These are phyloP conservation scores for Porpolomopsis calyptriformis DNA, from an alignment of 768 basidiomycete species.

Conservation along the genomic window DNA sequence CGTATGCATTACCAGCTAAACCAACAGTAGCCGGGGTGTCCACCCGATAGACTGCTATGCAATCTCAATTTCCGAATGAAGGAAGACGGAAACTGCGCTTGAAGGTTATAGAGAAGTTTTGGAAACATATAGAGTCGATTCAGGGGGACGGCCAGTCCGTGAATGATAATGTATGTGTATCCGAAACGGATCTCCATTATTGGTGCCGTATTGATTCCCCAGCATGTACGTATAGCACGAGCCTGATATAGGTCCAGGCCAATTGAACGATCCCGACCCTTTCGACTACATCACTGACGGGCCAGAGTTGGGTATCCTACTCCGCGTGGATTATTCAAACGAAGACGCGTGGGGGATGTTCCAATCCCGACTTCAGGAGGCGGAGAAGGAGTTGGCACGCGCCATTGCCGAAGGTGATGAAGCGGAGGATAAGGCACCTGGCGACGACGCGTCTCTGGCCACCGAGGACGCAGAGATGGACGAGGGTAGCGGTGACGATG, in stretches of 20 bases:
- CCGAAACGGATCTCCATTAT: neutral
- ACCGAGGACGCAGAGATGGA: conserved; percentile 18
- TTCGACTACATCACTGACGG: conserved; percentile 39
- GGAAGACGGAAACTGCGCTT: conserved; percentile 9
- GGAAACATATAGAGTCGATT: neutral
- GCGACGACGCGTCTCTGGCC: conserved; percentile 3
- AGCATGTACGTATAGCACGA: neutral
- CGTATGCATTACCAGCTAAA: too few relatives aligned
- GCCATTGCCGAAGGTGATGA: conserved; percentile 11
- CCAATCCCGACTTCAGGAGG: conserved; percentile 34
- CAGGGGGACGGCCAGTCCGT: neutral
- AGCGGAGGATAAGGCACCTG: conserved; percentile 11
- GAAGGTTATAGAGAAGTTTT: conserved; percentile 8
- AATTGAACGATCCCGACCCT: conserved; percentile 31
- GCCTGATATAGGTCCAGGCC: too few relatives aligned
- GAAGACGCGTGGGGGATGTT: conserved; percentile 58
- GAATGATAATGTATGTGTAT: neutral
- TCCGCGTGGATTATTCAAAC: conserved; percentile 66
- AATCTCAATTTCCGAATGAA: conserved; percentile 5
- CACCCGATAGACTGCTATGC: conserved; percentile 6
- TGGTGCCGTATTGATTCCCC: neutral
- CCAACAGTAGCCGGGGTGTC: too few relatives aligned
- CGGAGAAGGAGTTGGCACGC: conserved; percentile 45
- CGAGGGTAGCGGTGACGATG: conserved; percentile 21
- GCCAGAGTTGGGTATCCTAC: conserved; percentile 46